Conservation (phyloP, 116 monocot species). For the Cymodocea nodosa region DNA sequence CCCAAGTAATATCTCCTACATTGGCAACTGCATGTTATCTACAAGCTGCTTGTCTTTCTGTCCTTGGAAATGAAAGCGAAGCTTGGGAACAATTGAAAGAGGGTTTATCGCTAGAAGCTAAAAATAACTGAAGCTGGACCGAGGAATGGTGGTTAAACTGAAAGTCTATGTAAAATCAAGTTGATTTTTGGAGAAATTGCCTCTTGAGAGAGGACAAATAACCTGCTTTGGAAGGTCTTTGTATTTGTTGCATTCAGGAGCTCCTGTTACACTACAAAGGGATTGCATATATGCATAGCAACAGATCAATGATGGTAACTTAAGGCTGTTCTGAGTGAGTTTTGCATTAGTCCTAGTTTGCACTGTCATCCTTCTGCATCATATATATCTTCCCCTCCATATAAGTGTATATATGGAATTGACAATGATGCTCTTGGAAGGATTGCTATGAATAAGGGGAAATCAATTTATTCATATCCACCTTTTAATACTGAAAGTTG, state of each 20-base stretch:
- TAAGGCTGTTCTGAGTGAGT: background rate
- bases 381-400: background rate
- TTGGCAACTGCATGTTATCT: slow-evolving; percentile 90
- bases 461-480: slow-evolving; percentile 1
- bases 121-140: slow-evolving; percentile 7
- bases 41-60: slow-evolving; percentile 69
- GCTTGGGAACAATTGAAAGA: slow-evolving; percentile 76
- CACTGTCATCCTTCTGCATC: background rate
- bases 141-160: background rate
- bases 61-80: slow-evolving; percentile 66
- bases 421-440: background rate
- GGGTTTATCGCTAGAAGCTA: slow-evolving; percentile 55
- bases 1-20: slow-evolving; percentile 62
- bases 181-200: background rate
- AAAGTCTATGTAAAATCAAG: slow-evolving; percentile 6
- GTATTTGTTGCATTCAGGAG: background rate
- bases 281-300: background rate
- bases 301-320: background rate
- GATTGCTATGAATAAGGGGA: background rate
- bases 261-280: background rate
- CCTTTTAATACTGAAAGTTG: background rate
- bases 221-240: background rate
- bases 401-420: background rate
- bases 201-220: background rate
- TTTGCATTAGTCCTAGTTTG: background rate